A percentile compares a stretch with the other conserved stretches of the same genome.
Conservation (phyloP, 441 rosid genomes). For the Pelargonium fulgidum region DNA sequence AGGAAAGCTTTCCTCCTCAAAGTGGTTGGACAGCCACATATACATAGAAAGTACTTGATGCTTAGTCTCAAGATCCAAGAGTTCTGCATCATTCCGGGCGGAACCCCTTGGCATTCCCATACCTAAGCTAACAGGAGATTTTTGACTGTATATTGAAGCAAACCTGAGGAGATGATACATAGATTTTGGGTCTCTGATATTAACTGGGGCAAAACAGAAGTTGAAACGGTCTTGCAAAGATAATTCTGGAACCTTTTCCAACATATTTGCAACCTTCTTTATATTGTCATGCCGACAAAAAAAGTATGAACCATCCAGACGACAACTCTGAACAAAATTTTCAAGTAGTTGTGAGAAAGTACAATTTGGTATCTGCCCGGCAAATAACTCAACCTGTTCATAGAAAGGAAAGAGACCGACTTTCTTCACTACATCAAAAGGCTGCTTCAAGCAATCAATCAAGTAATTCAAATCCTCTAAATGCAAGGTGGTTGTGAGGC, state of each 20-base stretch:
- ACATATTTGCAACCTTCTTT: conserved; percentile 89
- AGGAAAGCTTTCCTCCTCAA: conserved; percentile 65
- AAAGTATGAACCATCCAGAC: conserved; percentile 78
- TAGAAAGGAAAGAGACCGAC: conserved; percentile 86
- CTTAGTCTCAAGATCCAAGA: conserved; percentile 72
- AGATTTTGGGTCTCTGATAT: conserved; percentile 80
- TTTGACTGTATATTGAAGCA: conserved; percentile 61
- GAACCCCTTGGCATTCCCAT: conserved; percentile 92
- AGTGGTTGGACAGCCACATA: conserved; percentile 89
- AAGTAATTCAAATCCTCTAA: conserved; percentile 65
- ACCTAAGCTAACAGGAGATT: conserved; percentile 62
- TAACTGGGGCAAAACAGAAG: conserved; percentile 96
- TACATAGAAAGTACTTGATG: conserved; percentile 89
- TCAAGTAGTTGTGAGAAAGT: conserved; percentile 70
- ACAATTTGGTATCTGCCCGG: conserved; percentile 53
- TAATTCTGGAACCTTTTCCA: conserved; percentile 68
- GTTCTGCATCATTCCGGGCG: conserved; percentile 71
- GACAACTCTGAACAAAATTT: conserved; percentile 70
- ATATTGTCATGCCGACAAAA: conserved; percentile 75
- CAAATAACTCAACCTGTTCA: conserved; percentile 90
- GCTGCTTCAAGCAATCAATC: conserved; percentile 76
- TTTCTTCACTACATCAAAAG: conserved; percentile 69
- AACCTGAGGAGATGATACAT: conserved; percentile 77
- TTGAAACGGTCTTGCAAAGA: conserved; percentile 86
- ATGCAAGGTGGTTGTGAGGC: conserved; percentile 75